A percentile compares a stretch with the other conserved stretches of the same genome.
Evolutionary conservation across 371 early-diverging fungal species (phyloP).

Genomic region (Saksenaea vasiformis): DNA sequence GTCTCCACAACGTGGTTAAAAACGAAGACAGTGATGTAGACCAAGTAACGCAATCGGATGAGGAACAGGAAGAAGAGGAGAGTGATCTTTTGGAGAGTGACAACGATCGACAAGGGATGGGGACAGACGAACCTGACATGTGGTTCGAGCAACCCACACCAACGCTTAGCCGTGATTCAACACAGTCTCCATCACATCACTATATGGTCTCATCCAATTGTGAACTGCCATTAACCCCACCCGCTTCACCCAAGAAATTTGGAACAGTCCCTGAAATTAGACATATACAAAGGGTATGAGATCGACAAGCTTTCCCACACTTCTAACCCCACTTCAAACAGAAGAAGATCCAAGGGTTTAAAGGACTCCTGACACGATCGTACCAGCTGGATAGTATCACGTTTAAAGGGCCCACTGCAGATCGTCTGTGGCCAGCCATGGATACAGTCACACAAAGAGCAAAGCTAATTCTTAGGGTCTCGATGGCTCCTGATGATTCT

Average conservation of each 20-base stretch:
- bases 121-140: background rate
- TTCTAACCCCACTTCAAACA: background rate
- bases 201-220: background rate
- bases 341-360: background rate
- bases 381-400: background rate
- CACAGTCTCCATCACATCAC: background rate
- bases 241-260: background rate
- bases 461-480: background rate
- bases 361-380: background rate
- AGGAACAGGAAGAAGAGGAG: background rate
- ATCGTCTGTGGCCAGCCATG: background rate
- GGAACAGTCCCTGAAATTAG: background rate
- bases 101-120: slow-evolving; percentile 1
- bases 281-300: background rate
- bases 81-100: background rate
- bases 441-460: background rate
- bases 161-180: background rate
- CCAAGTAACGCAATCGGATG: background rate
- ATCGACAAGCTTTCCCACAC: background rate
- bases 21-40: background rate
- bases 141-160: background rate
- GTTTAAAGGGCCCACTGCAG: background rate
- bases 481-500: background rate
- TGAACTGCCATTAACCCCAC: background rate
- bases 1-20: background rate